Conservation (phyloP, 2,329 filamentous ascomycete species). For the Dryadomyces sulphureus region DNA sequence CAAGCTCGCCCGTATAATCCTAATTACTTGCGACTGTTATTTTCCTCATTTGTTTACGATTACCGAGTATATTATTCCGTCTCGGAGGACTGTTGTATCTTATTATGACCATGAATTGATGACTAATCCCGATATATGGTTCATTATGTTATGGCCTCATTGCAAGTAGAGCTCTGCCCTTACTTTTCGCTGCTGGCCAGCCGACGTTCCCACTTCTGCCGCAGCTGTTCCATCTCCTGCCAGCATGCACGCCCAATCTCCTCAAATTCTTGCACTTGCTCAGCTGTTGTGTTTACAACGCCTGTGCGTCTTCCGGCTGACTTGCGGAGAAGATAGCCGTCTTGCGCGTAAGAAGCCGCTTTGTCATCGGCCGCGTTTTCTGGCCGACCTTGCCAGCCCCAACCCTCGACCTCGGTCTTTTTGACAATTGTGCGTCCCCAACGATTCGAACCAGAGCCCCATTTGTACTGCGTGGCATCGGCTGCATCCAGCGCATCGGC, state of each 20-base stretch:
- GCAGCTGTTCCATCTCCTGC: slow-evolving; percentile 57
- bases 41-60: too few relatives aligned
- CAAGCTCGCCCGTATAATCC: too few relatives aligned
- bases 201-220: slow-evolving; percentile 46
- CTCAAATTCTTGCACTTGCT: slow-evolving; percentile 47
- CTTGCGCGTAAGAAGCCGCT: slow-evolving; percentile 24
- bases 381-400: slow-evolving; percentile 51
- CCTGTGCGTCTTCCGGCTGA: slow-evolving; percentile 44
- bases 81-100: too few relatives aligned
- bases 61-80: too few relatives aligned
- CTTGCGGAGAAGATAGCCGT: slow-evolving; percentile 33
- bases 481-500: background rate
- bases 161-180: background rate
- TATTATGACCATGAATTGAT: too few relatives aligned
- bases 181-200: background rate
- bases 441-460: slow-evolving; percentile 60
- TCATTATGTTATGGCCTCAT: background rate
- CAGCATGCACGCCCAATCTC: slow-evolving; percentile 45
- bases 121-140: background rate
- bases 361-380: slow-evolving; percentile 30
- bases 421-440: slow-evolving; percentile 45
- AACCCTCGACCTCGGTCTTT: slow-evolving; percentile 73
- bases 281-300: slow-evolving; percentile 42
- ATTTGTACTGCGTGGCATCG: slow-evolving; percentile 50
- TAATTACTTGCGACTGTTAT: too few relatives aligned